Evolutionary conservation across 148 eudicot species (phyloP).

Genomic region (Rhododendron williamsianum): DNA sequence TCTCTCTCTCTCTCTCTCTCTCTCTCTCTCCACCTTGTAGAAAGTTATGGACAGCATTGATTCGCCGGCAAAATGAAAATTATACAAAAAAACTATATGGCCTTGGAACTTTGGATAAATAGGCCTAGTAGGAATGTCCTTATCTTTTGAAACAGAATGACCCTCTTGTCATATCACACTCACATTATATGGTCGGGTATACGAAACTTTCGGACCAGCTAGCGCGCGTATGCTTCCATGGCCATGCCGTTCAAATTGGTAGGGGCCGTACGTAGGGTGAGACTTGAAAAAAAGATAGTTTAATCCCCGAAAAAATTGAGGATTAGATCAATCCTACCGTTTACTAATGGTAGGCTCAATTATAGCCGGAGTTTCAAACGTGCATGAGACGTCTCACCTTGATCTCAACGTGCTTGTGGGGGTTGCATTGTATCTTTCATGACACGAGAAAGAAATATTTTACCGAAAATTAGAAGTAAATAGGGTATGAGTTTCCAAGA

Average conservation of each 20-base stretch:
- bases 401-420: neutral
- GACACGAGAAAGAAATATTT: neutral
- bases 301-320: too few relatives aligned
- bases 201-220: neutral
- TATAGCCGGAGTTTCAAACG: neutral
- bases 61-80: slow-evolving; percentile 3
- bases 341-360: neutral
- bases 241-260: neutral
- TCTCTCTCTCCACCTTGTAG: neutral
- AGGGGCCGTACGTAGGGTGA: neutral
- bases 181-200: neutral
- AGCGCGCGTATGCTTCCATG: neutral
- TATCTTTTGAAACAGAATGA: neutral
- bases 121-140: neutral
- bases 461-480: too few relatives aligned
- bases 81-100: neutral
- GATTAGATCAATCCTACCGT: neutral
- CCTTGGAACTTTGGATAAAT: neutral
- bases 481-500: neutral
- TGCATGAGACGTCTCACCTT: too few relatives aligned
- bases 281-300: neutral
- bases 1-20: neutral
- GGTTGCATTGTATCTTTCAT: neutral
- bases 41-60: neutral
- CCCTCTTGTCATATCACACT: neutral